Percentiles rank a stretch among this genome's conserved stretches.
Conservation (phyloP, 2,329 filamentous ascomycete genomes). For the Botrytis pseudocinerea region DNA sequence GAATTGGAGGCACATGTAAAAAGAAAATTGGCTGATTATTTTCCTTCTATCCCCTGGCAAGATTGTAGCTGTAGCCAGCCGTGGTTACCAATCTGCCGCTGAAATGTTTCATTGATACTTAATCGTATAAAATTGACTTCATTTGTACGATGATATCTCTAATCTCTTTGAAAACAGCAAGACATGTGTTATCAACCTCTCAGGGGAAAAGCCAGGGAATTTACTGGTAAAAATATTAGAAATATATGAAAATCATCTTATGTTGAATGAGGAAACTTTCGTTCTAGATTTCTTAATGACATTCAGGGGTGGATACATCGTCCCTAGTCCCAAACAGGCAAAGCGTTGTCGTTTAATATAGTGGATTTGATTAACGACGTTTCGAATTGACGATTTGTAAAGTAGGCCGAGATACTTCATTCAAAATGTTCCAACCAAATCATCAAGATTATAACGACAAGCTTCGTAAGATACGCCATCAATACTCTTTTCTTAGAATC, state of each 20-base stretch:
- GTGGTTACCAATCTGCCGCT: not conserved
- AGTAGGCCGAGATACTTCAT: not conserved
- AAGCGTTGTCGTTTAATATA: conserved; percentile 1
- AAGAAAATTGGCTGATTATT: not conserved
- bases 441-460: conserved; percentile 1
- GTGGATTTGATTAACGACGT: conserved; percentile 18
- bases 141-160: not conserved
- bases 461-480: not conserved
- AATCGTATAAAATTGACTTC: conserved; percentile 8
- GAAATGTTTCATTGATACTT: conserved; percentile 6
- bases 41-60: not conserved
- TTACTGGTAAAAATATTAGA: conserved; percentile 11
- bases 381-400: conserved; percentile 3
- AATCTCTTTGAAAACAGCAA: conserved; percentile 15
- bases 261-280: conserved; percentile 8
- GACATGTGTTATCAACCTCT: not conserved
- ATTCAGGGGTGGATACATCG: not conserved
- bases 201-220: conserved; percentile 13
- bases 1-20: not conserved
- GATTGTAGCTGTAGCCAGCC: conserved; percentile 13
- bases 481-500: not conserved
- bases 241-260: conserved; percentile 18
- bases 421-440: not conserved
- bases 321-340: not conserved
- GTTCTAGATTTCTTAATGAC: conserved; percentile 14